phyloP scores from a whole-genome alignment of 1,284 basidiomycete genomes.

The Boletellus sp. region DNA sequence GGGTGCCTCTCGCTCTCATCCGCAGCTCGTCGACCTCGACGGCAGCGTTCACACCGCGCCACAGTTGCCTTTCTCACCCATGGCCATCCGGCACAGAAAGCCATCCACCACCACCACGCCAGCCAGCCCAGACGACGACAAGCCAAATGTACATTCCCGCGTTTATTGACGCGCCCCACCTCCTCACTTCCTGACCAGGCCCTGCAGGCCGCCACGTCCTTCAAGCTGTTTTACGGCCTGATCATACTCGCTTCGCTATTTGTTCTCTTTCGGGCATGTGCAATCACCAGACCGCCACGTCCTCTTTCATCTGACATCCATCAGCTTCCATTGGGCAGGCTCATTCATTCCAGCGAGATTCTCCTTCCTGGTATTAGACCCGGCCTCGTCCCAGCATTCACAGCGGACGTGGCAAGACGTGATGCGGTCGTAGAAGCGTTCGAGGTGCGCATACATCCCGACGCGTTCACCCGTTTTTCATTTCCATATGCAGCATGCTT shows the following conservation, averaged over 20 bases:
- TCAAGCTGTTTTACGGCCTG: slow-evolving; percentile 15
- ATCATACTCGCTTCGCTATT: slow-evolving; percentile 10
- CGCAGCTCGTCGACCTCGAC: too few species aligned
- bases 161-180: not conserved
- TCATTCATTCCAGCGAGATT: slow-evolving; percentile 4
- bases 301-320: slow-evolving; percentile 6
- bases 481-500: slow-evolving; percentile 57
- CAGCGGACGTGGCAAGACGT: slow-evolving; percentile 58
- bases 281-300: not conserved
- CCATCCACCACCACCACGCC: not conserved
- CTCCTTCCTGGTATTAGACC: slow-evolving; percentile 24
- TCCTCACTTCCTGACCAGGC: slow-evolving; percentile 10
- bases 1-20: too few species aligned
- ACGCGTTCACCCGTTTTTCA: slow-evolving; percentile 9
- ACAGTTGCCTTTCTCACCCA: too few species aligned
- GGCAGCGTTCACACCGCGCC: too few species aligned
- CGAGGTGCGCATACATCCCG: slow-evolving; percentile 48
- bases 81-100: slow-evolving; percentile 29
- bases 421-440: slow-evolving; percentile 76
- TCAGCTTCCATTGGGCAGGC: slow-evolving; percentile 13
- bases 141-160: slow-evolving; percentile 7
- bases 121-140: not conserved
- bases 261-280: slow-evolving; percentile 23
- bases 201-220: not conserved
- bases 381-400: slow-evolving; percentile 20